Evolutionary conservation across 2,329 filamentous ascomycete genomes (phyloP).

Genomic region (Fusarium gaditjirri): DNA sequence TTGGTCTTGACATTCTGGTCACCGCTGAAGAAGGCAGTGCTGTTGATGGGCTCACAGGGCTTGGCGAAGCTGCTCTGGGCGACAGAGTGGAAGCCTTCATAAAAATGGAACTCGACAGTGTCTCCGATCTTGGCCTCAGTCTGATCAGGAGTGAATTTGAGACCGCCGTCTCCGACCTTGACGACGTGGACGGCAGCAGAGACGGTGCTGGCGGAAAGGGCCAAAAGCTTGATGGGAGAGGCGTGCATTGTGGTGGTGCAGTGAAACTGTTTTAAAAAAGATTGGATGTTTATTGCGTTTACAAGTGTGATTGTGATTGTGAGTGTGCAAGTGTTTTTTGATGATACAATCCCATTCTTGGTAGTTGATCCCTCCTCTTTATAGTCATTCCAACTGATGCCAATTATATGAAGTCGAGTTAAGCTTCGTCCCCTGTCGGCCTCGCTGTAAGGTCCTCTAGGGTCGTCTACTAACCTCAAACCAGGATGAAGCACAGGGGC

Average conservation of each 20-base stretch:
- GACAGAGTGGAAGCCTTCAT: slow-evolving; percentile 67
- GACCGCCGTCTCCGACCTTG: slow-evolving; percentile 41
- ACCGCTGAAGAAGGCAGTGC: slow-evolving; percentile 57
- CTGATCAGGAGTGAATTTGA: slow-evolving; percentile 63
- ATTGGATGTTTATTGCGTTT: slow-evolving; percentile 6
- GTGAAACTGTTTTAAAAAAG: neutral
- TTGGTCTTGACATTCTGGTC: slow-evolving; percentile 18
- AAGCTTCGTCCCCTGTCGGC: neutral
- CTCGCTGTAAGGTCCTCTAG: neutral
- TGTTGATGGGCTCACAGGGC: slow-evolving; percentile 67
- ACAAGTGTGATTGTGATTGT: neutral
- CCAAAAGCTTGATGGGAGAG: slow-evolving; percentile 22
- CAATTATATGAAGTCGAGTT: slow-evolving; percentile 2
- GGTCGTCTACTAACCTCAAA: slow-evolving; percentile 27
- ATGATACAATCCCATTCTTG: neutral
- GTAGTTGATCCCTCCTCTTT: slow-evolving; percentile 15
- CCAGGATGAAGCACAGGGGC: slow-evolving; percentile 31
- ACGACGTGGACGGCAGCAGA: slow-evolving; percentile 36
- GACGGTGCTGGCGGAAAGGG: slow-evolving; percentile 16
- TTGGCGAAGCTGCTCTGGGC: slow-evolving; percentile 68
- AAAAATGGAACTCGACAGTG: slow-evolving; percentile 58
- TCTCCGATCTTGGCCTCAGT: slow-evolving; percentile 62
- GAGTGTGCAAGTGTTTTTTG: neutral
- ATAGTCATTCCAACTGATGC: slow-evolving; percentile 7
- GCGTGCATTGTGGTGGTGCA: slow-evolving; percentile 23